Percentiles rank a stretch among this genome's conserved stretches.
Conservation (phyloP, 441 rosid genomes). For the Syzygium syzygioides region DNA sequence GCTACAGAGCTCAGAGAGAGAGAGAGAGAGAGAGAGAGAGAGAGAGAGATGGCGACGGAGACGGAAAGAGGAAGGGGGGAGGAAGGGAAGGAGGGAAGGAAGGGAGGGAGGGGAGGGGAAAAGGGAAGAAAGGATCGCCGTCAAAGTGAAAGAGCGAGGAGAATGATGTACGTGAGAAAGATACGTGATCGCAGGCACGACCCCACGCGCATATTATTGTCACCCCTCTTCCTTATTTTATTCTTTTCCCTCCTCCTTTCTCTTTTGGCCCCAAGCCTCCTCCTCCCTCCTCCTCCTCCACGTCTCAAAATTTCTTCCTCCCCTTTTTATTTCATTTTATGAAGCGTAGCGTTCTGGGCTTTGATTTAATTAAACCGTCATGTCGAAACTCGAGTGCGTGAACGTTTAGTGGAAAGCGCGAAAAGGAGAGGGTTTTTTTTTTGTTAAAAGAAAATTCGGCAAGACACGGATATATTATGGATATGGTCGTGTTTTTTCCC, state of each 20-base stretch:
- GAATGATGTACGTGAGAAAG: not conserved
- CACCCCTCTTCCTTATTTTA: not conserved
- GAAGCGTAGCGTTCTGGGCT: no score
- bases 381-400: not conserved
- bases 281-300: no score
- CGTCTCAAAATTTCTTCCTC: not conserved
- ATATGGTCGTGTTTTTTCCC: not conserved
- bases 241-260: not conserved
- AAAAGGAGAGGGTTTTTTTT: no score
- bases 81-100: not conserved
- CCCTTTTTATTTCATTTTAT: not conserved
- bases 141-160: not conserved
- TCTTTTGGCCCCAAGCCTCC: not conserved
- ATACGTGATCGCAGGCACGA: not conserved
- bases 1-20: not conserved
- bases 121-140: not conserved
- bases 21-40: not conserved
- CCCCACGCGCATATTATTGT: not conserved
- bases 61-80: not conserved
- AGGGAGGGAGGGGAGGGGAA: rapidly evolving
- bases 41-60: not conserved
- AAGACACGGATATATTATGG: not conserved
- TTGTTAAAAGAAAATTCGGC: not conserved
- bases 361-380: not conserved
- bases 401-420: no score